phyloP scores from a whole-genome alignment of 257 asterid species.

The Fraxinus anomala region DNA sequence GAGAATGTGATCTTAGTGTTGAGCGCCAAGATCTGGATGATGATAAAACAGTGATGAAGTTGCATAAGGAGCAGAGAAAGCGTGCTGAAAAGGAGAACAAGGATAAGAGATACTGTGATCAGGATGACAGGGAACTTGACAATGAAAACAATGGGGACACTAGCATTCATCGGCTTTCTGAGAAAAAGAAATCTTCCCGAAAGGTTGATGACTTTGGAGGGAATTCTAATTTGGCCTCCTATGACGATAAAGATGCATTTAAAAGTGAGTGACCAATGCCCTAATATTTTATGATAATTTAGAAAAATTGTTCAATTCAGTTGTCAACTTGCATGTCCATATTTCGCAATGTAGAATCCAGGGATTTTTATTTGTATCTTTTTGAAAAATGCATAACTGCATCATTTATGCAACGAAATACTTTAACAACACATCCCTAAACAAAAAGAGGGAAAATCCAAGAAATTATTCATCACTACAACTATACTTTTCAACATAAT shows the following conservation, averaged over 20 bases:
- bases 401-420: background rate
- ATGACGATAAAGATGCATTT: slow-evolving; percentile 74
- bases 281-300: background rate
- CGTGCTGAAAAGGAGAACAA: slow-evolving; percentile 70
- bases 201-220: slow-evolving; percentile 79
- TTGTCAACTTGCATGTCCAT: slow-evolving; percentile 8
- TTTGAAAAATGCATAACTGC: background rate
- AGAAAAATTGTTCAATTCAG: slow-evolving; percentile 8
- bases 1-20: slow-evolving; percentile 74
- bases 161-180: slow-evolving; percentile 63
- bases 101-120: slow-evolving; percentile 75
- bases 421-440: background rate
- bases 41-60: slow-evolving; percentile 63
- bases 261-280: slow-evolving; percentile 67
- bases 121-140: slow-evolving; percentile 67
- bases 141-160: slow-evolving; percentile 67
- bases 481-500: background rate
- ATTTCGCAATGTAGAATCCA: slow-evolving; percentile 10
- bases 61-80: slow-evolving; percentile 39
- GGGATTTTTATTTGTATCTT: background rate
- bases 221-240: slow-evolving; percentile 51
- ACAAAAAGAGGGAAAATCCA: background rate
- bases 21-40: slow-evolving; percentile 83
- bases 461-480: background rate
- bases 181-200: slow-evolving; percentile 66